Base-by-base conservation (phyloP, 257 asterid species). In the Ehretia macrophylla region DNA sequence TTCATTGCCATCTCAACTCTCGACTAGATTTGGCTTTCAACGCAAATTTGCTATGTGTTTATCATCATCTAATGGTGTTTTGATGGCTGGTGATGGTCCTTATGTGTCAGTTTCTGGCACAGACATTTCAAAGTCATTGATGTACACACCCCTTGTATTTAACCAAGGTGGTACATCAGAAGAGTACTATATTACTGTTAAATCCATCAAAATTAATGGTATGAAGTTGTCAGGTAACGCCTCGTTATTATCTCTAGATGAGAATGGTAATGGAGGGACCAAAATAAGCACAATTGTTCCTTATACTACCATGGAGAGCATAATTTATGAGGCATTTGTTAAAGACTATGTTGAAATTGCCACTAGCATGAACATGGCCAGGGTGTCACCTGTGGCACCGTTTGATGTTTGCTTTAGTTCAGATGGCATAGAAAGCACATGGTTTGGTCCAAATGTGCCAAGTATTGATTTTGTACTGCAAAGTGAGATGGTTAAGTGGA, bases 401-500 rank as follows among this genome's bases (percentile, higher is more conserved):
- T 88, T 88, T 77, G 92, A 68, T 17, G 77, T 71, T 19, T 88
- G 98, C 58, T 88, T 87, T 23, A 66, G 85, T 13, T 27, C 35
- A 27, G 35, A 27, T 27, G 35, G 35, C 35, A 27, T 27, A 3
- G 6, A 27, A 27, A 27, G 35, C 35, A 27, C 35, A 27, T 69
- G 81, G 12, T 60, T 66, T 19, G 81, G 78, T 3, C 35, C 35
- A 27, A 27, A 27, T 27, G 87, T 64, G 19, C 98, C 95, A 1
- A 20, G 19, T 4, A 62, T 85, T 51, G 95, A 91, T 59, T 83
- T 91, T 52, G 81, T 76, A 42, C 35, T 91, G 81, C 98, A 91
- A 32, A 87, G 98, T 80, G 96, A 87, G 78, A 76, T 85, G 86
- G 96, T 91, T 59, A 85, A 77, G 68, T 85, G 91, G 96, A 82